Base-by-base conservation (phyloP, 106 monocot genomes). In the Allium fistulosum region DNA sequence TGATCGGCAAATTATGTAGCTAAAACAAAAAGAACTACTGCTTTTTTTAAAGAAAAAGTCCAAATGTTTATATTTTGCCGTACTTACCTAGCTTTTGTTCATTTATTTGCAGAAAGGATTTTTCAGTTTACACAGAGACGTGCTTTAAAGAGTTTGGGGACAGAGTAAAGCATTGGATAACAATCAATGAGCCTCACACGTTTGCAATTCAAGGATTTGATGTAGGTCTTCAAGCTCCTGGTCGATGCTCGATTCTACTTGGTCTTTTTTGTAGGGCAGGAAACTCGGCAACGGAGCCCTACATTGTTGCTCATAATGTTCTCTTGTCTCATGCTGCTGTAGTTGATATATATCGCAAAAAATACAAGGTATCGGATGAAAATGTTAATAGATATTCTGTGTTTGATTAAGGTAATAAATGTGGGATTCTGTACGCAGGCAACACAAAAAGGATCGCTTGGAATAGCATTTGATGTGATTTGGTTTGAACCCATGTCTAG, bases 381-480 rank as follows among this genome's bases (percentile, higher is more conserved):
- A 11, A 59, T 8, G 13, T 59, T 59, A 59, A 18, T 18, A n/a
- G n/a, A 3, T 28, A 3, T 28, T 28, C 28, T 1, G 1, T 59
- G 10, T 16, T 59, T 59, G 15, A 53, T 15, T 4, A 11, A 11
- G 53, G 15, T 10, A 17, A 17, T 59, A 59, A 59, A n/a, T 59
- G 59, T 18, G 17, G 59, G 13, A 17, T 59, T 59, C 22, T 17
- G 27, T 37, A 28, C 46, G 3, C 28, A 62, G 10, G 26, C 62
- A 28, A 26, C 3, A 37, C 28, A 97, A 45, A 28, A 84, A 18
- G 97, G 97, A 45, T 72, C 74, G 3, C 49, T 97, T 58, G 92
- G 89, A 37, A 90, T 92, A 46, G 60, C 97, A 69, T 89, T 97
- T 59, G 92, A 97, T 81, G 92, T 92, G 2, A 92, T 97, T 80